Percentiles rank a stretch among this genome's conserved stretches.
These are phyloP conservation scores for Prosopis cineraria DNA, from an alignment of 306 rosid genomes.

Conservation along the genomic window DNA sequence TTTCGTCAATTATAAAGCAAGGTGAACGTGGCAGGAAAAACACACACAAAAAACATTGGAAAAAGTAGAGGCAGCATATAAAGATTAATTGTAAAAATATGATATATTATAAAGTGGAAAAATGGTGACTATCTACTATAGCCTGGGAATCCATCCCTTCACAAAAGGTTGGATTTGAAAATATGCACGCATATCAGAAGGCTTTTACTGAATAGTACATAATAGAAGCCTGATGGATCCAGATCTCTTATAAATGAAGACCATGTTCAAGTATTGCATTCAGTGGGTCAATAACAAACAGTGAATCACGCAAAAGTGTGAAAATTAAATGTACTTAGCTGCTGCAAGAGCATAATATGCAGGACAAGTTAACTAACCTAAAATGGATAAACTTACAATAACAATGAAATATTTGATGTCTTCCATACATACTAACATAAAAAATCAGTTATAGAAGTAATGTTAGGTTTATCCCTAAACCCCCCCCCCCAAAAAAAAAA, in stretches of 20 bases:
- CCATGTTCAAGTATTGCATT: neutral
- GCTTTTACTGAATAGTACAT: neutral
- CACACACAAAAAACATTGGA: neutral
- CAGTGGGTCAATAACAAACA: neutral
- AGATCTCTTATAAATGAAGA: neutral
- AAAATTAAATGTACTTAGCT: neutral
- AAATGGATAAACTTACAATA: neutral
- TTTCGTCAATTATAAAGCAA: neutral
- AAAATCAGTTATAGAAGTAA: neutral
- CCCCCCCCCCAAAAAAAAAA: neutral
- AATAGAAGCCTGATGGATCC: neutral
- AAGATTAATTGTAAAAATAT: neutral
- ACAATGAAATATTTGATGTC: neutral
- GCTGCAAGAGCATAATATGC: neutral
- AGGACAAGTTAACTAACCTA: neutral
- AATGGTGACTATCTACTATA: neutral
- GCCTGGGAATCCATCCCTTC: neutral
- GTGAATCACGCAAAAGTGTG: neutral
- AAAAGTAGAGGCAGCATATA: neutral
- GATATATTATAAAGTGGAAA: neutral
- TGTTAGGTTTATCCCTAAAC: neutral
- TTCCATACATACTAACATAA: neutral
- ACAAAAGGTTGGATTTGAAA: neutral
- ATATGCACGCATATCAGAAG: constrained; percentile 1
- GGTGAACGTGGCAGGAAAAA: constrained; percentile 2